phyloP scores from a whole-genome alignment of 2,329 filamentous ascomycete species.

The Zasmidium cellare region DNA sequence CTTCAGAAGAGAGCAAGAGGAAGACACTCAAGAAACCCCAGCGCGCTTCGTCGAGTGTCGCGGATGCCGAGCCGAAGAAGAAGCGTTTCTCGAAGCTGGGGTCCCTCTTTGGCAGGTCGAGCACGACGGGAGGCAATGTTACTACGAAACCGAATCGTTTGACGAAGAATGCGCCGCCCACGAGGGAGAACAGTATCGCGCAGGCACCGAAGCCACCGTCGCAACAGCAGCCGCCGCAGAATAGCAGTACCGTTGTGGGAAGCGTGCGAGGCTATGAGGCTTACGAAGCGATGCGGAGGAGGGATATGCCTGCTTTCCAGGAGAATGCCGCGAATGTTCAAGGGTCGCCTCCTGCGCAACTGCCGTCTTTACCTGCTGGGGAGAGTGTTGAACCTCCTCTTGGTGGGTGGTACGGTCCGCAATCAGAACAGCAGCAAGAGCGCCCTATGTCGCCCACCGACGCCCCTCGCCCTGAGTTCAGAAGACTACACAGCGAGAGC shows the following conservation, averaged over 20 bases:
- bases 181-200: conserved; percentile 2
- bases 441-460: not conserved
- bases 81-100: conserved; percentile 48
- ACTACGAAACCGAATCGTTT: conserved; percentile 34
- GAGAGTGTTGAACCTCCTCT: conserved; percentile 12
- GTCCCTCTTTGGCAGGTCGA: conserved; percentile 44
- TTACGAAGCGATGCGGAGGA: conserved; percentile 22
- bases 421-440: conserved; percentile 2
- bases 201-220: not conserved
- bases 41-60: conserved; percentile 27
- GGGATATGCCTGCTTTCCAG: conserved; percentile 18
- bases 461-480: conserved; percentile 12
- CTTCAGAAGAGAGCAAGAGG: too few species aligned
- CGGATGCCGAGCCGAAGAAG: conserved; percentile 35
- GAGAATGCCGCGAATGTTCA: not conserved
- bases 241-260: conserved; percentile 7
- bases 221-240: not conserved
- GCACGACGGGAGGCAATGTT: conserved; percentile 31
- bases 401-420: conserved; percentile 27
- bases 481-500: conserved; percentile 25
- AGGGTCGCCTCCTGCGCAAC: not conserved
- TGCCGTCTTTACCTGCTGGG: not conserved
- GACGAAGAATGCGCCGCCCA: conserved; percentile 30
- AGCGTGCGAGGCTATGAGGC: conserved; percentile 18
- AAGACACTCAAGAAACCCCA: conserved; percentile 33